Percentiles rank a stretch among this genome's conserved stretches.
Evolutionary conservation across 805 yeast species (phyloP).

Genomic region (Kuraishia piskuri): DNA sequence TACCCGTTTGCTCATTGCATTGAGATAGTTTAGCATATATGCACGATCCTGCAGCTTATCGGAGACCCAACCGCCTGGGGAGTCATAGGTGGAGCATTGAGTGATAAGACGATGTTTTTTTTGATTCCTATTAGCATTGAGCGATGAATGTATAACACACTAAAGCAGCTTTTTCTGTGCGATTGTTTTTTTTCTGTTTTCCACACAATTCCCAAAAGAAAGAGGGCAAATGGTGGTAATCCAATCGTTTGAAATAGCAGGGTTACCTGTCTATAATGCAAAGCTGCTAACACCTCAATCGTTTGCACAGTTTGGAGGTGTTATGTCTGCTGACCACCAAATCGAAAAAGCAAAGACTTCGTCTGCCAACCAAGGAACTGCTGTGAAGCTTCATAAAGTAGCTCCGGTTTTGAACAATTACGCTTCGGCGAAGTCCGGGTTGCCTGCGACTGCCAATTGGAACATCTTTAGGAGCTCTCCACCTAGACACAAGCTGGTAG

Average conservation of each 20-base stretch:
- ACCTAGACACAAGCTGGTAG: constrained; percentile 48
- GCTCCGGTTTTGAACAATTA: constrained; percentile 57
- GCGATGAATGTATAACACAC: too few relatives aligned
- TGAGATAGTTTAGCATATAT: not conserved
- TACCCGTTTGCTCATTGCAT: not conserved
- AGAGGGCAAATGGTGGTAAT: not conserved
- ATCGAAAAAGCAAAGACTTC: constrained; percentile 33
- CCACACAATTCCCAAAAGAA: not conserved
- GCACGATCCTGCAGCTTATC: not conserved
- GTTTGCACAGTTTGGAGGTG: constrained; percentile 65
- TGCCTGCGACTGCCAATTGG: constrained; percentile 56
- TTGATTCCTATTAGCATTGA: too few relatives aligned
- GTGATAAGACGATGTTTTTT: not conserved
- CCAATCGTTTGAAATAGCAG: not conserved
- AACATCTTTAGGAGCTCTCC: constrained; percentile 79
- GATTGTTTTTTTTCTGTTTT: not conserved
- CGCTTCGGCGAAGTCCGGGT: constrained; percentile 33
- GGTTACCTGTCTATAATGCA: constrained; percentile 26
- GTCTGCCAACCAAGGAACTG: constrained; percentile 91
- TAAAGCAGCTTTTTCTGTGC: not conserved
- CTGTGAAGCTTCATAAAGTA: constrained; percentile 65
- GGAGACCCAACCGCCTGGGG: not conserved
- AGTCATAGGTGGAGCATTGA: not conserved
- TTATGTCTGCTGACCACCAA: constrained; percentile 74
- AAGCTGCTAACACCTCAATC: constrained; percentile 54